phyloP scores from a whole-genome alignment of 768 basidiomycete species.

The Pleurotus tuber-regium region DNA sequence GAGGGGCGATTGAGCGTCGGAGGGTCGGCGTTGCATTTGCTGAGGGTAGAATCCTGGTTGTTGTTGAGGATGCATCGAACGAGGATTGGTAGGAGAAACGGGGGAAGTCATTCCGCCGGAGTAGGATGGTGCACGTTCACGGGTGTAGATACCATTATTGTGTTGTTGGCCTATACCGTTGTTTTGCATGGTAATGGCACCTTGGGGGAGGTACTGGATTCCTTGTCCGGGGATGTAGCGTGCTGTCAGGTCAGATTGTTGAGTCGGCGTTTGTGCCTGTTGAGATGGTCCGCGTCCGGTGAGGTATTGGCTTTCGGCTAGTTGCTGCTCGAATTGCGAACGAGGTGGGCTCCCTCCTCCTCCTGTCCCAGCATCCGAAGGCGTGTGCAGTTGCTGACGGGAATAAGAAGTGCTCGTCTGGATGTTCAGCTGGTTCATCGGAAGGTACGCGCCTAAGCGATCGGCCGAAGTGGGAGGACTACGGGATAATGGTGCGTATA shows the following conservation, averaged over 20 bases:
- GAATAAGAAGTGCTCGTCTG: slow-evolving; percentile 43
- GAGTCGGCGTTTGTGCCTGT: slow-evolving; percentile 16
- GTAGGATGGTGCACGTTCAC: slow-evolving; percentile 41
- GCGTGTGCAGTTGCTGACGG: slow-evolving; percentile 54
- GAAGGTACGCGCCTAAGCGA: slow-evolving; percentile 49
- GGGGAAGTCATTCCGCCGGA: slow-evolving; percentile 44
- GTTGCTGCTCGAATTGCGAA: slow-evolving; percentile 40
- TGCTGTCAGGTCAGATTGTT: slow-evolving; percentile 44
- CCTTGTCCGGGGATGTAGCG: slow-evolving; percentile 66
- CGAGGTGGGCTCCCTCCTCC: slow-evolving; percentile 47
- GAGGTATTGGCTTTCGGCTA: slow-evolving; percentile 37
- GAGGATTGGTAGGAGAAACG: slow-evolving; percentile 47
- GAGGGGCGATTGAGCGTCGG: slow-evolving; percentile 35
- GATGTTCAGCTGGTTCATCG: slow-evolving; percentile 56
- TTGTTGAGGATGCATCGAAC: slow-evolving; percentile 44
- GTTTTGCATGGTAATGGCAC: slow-evolving; percentile 22
- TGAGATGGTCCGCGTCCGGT: slow-evolving; percentile 24
- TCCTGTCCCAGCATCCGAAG: slow-evolving; percentile 60
- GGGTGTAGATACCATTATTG: slow-evolving; percentile 32
- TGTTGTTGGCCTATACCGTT: slow-evolving; percentile 19
- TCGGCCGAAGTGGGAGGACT: slow-evolving; percentile 54
- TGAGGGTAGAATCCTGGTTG: slow-evolving; percentile 40
- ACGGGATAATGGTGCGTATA: slow-evolving; percentile 67
- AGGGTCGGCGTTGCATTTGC: slow-evolving; percentile 33
- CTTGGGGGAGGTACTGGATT: slow-evolving; percentile 52